Conservation (phyloP, 2,329 filamentous ascomycete genomes). For the Alternaria novae-zelandiae region DNA sequence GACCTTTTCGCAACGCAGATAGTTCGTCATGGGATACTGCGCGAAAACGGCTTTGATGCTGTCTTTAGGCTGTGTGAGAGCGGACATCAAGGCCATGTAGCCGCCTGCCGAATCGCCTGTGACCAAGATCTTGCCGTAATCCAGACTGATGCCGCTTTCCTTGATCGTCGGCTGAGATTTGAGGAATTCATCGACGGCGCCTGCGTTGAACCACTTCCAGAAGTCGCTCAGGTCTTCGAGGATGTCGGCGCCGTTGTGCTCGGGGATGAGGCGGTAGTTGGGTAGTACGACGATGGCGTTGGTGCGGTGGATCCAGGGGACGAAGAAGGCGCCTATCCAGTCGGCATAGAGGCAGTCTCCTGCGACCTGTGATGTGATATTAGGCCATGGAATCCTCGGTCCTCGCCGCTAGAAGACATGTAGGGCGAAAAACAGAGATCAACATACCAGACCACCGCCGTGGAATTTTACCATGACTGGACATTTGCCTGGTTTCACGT, state of each 20-base stretch:
- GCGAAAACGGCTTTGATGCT: conserved; percentile 31
- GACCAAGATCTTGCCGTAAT: conserved; percentile 37
- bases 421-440: no score
- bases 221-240: conserved; percentile 57
- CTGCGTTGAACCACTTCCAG: conserved; percentile 54
- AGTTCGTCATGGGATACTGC: conserved; percentile 41
- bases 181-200: conserved; percentile 15
- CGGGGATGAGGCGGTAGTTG: conserved; percentile 61
- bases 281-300: conserved; percentile 56
- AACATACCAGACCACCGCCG: conserved; percentile 52
- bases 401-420: no score
- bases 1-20: conserved; percentile 3
- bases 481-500: conserved; percentile 40
- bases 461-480: conserved; percentile 54
- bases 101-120: conserved; percentile 50
- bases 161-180: conserved; percentile 2
- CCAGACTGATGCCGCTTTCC: conserved; percentile 17
- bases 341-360: conserved; percentile 37
- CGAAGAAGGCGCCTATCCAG: conserved; percentile 42
- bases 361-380: conserved; percentile 17
- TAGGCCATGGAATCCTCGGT: no score
- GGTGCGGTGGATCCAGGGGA: conserved; percentile 49
- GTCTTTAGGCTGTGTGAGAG: conserved; percentile 23
- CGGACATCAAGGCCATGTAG: conserved; percentile 46
- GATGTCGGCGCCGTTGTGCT: conserved; percentile 55